phyloP scores from a whole-genome alignment of 75 land plant species.

The Azolla pinnata region DNA sequence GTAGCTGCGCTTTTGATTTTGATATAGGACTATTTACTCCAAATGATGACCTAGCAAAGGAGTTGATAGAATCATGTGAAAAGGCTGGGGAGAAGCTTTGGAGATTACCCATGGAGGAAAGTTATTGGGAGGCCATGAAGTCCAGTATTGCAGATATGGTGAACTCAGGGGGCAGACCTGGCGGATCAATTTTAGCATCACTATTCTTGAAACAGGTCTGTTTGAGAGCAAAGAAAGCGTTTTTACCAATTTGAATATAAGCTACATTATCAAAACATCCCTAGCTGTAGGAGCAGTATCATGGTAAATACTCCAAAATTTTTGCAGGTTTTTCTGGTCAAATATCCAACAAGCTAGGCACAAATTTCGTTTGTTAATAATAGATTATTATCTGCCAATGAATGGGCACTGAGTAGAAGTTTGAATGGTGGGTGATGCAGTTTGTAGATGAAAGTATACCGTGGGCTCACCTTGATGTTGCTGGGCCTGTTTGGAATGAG shows the following conservation, averaged over 20 bases:
- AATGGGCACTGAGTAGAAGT: no score
- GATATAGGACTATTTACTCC: conserved; percentile 69
- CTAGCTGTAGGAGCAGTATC: no score
- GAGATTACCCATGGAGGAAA: conserved; percentile 94
- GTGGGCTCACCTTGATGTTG: conserved; percentile 95
- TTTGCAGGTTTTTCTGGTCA: no score
- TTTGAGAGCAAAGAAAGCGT: no score
- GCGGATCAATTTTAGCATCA: conserved; percentile 89
- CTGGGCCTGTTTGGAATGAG: conserved; percentile 89
- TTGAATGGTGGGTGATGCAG: no score
- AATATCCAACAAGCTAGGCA: no score
- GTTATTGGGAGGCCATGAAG: conserved; percentile 96
- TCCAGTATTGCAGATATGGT: conserved; percentile 97
- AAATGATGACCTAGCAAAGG: conserved; percentile 79
- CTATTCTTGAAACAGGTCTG: conserved; percentile 88
- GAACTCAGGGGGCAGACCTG: conserved; percentile 81
- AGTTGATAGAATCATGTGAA: conserved; percentile 58
- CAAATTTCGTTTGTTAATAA: no score
- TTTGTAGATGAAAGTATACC: conserved; percentile 91
- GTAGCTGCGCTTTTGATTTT: no score
- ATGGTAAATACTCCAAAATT: no score
- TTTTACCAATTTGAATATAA: no score
- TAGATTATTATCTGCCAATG: no score
- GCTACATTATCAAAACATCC: no score
- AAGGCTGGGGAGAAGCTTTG: conserved; percentile 81